These are phyloP conservation scores for Durotheca rogersii DNA, from an alignment of 495 filamentous ascomycete species.

Conservation along the genomic window DNA sequence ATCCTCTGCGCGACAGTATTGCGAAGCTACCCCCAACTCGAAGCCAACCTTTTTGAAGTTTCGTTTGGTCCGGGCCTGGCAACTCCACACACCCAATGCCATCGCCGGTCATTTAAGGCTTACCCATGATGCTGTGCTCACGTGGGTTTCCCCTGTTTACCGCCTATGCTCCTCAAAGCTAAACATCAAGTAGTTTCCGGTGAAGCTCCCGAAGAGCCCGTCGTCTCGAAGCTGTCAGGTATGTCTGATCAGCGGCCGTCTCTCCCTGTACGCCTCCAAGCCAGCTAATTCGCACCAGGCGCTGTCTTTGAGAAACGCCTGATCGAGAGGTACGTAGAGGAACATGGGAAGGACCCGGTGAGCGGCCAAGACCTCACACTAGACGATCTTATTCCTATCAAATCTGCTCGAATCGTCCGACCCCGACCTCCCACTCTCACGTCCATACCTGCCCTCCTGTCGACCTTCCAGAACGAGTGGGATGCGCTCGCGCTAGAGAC, in stretches of 20 bases:
- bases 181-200: conserved; percentile 72
- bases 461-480: conserved; percentile 98
- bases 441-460: conserved; percentile 93
- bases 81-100: conserved; percentile 8
- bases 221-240: conserved; percentile 93
- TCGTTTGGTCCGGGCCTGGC: conserved; percentile 11
- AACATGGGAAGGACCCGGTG: conserved; percentile 91
- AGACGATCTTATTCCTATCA: conserved; percentile 86
- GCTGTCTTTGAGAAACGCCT: conserved; percentile 92
- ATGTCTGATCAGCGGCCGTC: conserved; percentile 37
- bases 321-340: conserved; percentile 90
- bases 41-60: conserved; percentile 17
- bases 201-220: conserved; percentile 92
- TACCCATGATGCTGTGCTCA: conserved; percentile 32
- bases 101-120: conserved; percentile 3
- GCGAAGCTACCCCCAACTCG: conserved; percentile 11
- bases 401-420: conserved; percentile 75
- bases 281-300: conserved; percentile 53
- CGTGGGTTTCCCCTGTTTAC: conserved; percentile 17
- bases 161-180: neutral
- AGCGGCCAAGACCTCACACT: conserved; percentile 83
- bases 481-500: conserved; percentile 89
- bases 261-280: neutral
- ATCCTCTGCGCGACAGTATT: conserved; percentile 7
- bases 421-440: conserved; percentile 93